Conservation (phyloP, 805 yeast genomes). For the Sugiyamaella marilandica region DNA sequence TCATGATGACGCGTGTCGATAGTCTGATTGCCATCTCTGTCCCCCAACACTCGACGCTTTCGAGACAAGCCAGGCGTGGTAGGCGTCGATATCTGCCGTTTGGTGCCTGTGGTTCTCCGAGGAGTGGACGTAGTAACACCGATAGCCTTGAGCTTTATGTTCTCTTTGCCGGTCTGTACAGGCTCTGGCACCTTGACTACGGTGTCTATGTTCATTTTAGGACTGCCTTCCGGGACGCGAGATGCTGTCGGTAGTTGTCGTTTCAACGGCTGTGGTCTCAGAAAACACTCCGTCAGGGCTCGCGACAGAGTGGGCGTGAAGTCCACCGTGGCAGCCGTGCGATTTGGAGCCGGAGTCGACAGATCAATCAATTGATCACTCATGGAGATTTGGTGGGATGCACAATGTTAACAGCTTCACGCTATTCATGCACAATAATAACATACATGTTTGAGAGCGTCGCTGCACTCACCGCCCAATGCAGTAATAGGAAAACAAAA, state of each 20-base stretch:
- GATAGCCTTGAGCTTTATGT: neutral
- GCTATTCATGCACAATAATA: too few relatives aligned
- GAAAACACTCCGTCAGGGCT: slow-evolving; percentile 20
- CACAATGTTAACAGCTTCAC: neutral
- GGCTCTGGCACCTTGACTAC: neutral
- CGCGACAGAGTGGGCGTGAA: slow-evolving; percentile 22
- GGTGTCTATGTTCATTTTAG: neutral
- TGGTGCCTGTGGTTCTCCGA: neutral
- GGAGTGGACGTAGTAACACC: neutral
- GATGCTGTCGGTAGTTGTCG: slow-evolving; percentile 6
- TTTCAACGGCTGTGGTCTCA: slow-evolving; percentile 13
- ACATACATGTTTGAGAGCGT: too few relatives aligned
- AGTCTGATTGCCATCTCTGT: neutral
- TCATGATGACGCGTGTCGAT: neutral
- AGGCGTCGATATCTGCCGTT: neutral
- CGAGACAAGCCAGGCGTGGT: neutral
- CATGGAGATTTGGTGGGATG: neutral
- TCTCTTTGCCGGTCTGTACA: neutral
- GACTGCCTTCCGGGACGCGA: neutral
- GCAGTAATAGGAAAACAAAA: neutral
- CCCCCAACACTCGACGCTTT: neutral
- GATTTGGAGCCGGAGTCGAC: slow-evolving; percentile 16
- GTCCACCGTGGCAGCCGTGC: slow-evolving; percentile 7
- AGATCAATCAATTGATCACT: slow-evolving; percentile 15
- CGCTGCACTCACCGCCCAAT: neutral